These are phyloP conservation scores for Escovopsis sp. DNA, from an alignment of 2,329 filamentous ascomycete genomes.

Conservation along the genomic window DNA sequence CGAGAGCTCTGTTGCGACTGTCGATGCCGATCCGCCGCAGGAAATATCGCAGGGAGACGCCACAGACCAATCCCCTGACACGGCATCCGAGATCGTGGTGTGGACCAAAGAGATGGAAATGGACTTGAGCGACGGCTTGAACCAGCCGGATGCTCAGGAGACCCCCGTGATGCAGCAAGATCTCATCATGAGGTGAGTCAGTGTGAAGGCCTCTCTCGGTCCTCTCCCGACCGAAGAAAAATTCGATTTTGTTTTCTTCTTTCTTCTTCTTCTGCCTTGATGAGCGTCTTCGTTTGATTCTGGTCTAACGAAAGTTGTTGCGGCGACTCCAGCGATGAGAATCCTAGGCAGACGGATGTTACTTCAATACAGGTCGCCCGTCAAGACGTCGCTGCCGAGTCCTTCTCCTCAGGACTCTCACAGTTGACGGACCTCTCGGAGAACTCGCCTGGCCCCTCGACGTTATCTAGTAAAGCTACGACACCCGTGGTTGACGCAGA, in stretches of 20 bases:
- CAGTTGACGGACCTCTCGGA: conserved; percentile 39
- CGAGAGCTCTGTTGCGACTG: background rate
- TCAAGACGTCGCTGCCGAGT: conserved; percentile 17
- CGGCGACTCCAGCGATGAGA: conserved; percentile 8
- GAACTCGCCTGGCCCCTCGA: conserved; percentile 36
- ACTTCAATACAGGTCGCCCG: conserved; percentile 6
- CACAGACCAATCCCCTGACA: conserved; percentile 19
- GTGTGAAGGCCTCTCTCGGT: background rate
- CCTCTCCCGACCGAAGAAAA: background rate
- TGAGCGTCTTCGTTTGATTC: too few relatives aligned
- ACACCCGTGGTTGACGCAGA: conserved; percentile 38
- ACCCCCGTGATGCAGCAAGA: conserved; percentile 8
- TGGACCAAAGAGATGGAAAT: conserved; percentile 25
- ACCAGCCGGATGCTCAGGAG: conserved; percentile 10
- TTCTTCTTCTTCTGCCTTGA: conserved; percentile 3
- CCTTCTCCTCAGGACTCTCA: conserved; percentile 38
- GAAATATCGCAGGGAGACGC: conserved; percentile 16
- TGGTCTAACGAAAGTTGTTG: background rate
- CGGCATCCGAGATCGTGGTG: conserved; percentile 28
- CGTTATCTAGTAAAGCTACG: conserved; percentile 46
- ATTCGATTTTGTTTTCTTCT: background rate
- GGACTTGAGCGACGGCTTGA: conserved; percentile 11
- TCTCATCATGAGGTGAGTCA: conserved; percentile 4
- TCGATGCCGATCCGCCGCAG: conserved; percentile 13
- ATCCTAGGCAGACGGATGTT: conserved; percentile 7